Evolutionary conservation across 2,329 filamentous ascomycete species (phyloP), one percentile per base, ranked within the genome.

Genomic region (Phialocephala sp.): DNA sequence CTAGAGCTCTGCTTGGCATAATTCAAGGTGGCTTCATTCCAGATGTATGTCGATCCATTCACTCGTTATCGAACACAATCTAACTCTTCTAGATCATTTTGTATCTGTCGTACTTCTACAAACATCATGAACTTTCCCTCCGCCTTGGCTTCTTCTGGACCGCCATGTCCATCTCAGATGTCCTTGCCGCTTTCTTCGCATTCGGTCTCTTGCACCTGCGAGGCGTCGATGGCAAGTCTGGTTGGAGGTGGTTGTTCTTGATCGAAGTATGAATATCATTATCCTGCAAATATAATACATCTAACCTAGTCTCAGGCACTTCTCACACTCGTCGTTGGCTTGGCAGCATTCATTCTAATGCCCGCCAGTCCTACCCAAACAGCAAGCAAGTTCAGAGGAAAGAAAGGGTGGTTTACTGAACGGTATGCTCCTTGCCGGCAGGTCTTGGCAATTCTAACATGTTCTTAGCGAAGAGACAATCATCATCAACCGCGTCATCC

Each of bases 91-190:
- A 80, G 72, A 72, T 74, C 35, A 85, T 89, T 60, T 78, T 89
- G 0, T 91, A 90, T 73, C 80, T 91, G 1, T 87, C 84, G 35
- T 92, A 92, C 75, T 92, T 88, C 78, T 92, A 91, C 77, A 91
- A 85, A 12, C 84, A 86, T 1, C 83, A 81, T 65, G 84, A 91
- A 75, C 80, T 92, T 1, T 88, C 89, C 0, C 82, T 85, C 43
- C 83, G 90, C 0, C 79, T 92, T 27, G 86, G 85, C 60, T 90
- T 84, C 78, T 91, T 91, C 76, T 92, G 89, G 90, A 84, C 72
- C 1, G 80, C 85, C 1, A 87, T 86, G 60, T 79, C 81, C 52
- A 75, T 77, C 5, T 81, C 83, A 0, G 78, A 83, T 45, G 84
- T 87, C 43, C 76, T 84, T 3, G 81, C 82, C 1, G 84, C 85